These are phyloP conservation scores for Talaromyces sp. DNA, from an alignment of 2,329 filamentous ascomycete genomes.

Conservation along the genomic window DNA sequence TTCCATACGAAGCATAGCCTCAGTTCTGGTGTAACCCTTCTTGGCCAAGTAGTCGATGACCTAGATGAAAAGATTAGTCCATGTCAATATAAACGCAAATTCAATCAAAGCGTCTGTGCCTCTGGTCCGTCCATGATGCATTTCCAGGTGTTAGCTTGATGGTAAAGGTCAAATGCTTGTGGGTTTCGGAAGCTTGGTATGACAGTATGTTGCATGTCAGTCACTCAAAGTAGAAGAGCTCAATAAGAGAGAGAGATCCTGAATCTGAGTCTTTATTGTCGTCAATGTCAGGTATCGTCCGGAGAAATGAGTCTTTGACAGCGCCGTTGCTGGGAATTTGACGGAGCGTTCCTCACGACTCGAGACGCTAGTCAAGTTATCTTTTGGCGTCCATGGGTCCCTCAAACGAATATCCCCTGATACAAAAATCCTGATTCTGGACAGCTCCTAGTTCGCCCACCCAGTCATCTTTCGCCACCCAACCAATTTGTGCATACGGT, in stretches of 20 bases:
- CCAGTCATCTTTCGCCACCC: not conserved
- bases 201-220: not conserved
- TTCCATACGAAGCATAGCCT: slow-evolving; percentile 88
- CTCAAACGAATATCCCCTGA: not conserved
- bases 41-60: slow-evolving; percentile 95
- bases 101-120: slow-evolving; percentile 5
- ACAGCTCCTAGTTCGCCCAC: not conserved
- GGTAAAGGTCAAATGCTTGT: not conserved
- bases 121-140: not conserved
- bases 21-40: slow-evolving; percentile 88
- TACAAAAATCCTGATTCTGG: not conserved
- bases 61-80: slow-evolving; percentile 37
- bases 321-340: no score
- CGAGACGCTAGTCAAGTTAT: not conserved
- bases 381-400: not conserved
- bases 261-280: not conserved
- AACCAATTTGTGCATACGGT: not conserved
- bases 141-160: not conserved
- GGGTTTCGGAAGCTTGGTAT: not conserved
- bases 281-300: not conserved
- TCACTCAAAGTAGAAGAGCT: not conserved
- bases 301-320: not conserved
- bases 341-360: not conserved
- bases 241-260: not conserved
- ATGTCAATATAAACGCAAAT: not conserved